Conservation (phyloP, 805 yeast genomes). For the Cyberlindnera saturnus region DNA sequence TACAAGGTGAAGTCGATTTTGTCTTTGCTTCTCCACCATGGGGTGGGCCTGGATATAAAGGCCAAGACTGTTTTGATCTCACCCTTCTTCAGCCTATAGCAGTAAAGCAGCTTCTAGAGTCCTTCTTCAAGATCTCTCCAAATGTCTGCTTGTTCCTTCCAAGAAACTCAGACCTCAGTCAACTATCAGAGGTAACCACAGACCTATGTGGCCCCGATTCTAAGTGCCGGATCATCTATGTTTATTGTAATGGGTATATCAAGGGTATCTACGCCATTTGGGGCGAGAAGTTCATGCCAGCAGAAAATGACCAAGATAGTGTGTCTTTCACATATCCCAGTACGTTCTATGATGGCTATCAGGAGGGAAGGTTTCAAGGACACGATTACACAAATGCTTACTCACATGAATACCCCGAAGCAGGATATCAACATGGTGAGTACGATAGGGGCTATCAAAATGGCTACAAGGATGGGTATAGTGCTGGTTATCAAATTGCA, state of each 20-base stretch:
- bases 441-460: background rate
- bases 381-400: too few species aligned
- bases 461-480: constrained; percentile 3
- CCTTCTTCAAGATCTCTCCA: constrained; percentile 33
- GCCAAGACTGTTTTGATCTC: constrained; percentile 39
- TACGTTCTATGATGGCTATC: background rate
- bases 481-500: constrained; percentile 2
- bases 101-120: constrained; percentile 37
- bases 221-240: constrained; percentile 40
- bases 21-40: constrained; percentile 81
- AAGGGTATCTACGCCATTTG: constrained; percentile 57
- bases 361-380: background rate
- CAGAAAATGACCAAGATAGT: constrained; percentile 6
- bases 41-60: constrained; percentile 70
- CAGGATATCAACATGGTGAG: background rate
- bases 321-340: background rate
- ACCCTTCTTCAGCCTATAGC: constrained; percentile 40
- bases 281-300: constrained; percentile 42
- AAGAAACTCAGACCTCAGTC: constrained; percentile 47
- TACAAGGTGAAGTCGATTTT: constrained; percentile 35
- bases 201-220: constrained; percentile 39
- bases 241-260: constrained; percentile 33
- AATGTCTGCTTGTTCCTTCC: constrained; percentile 62
- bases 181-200: constrained; percentile 41
- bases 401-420: too few species aligned